phyloP scores from a whole-genome alignment of 768 basidiomycete genomes.

The Auricularia auricula-judae region DNA sequence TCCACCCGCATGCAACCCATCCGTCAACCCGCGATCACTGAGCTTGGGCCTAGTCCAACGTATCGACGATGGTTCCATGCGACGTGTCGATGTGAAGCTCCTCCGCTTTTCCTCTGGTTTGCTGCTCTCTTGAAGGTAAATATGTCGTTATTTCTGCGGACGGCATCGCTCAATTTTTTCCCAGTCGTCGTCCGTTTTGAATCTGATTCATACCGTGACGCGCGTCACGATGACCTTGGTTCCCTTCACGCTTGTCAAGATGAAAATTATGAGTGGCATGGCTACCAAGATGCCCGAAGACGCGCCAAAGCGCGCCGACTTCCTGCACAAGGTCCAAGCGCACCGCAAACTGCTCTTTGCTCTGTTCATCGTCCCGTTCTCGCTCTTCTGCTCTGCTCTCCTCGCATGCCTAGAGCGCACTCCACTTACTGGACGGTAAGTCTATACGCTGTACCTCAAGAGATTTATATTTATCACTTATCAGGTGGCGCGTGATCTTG shows the following conservation, averaged over 20 bases:
- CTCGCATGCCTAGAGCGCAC: slow-evolving; percentile 66
- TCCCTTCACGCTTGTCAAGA: slow-evolving; percentile 51
- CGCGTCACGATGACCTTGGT: slow-evolving; percentile 68
- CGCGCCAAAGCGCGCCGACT: neutral
- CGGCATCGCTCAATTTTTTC: neutral
- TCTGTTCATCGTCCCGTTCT: slow-evolving; percentile 49
- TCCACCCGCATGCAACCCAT: neutral
- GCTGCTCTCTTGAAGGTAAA: slow-evolving; percentile 58
- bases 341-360: slow-evolving; percentile 39
- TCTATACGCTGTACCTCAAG: slow-evolving; percentile 13
- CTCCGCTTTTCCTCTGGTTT: slow-evolving; percentile 41
- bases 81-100: slow-evolving; percentile 21
- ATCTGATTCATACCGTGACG: slow-evolving; percentile 55
- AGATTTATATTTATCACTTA: neutral
- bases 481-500: slow-evolving; percentile 76
- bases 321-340: neutral
- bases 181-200: slow-evolving; percentile 65
- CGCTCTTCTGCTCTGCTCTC: slow-evolving; percentile 57
- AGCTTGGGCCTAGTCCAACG: neutral
- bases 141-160: neutral
- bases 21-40: neutral
- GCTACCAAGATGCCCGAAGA: slow-evolving; percentile 3
- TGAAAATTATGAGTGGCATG: slow-evolving; percentile 36
- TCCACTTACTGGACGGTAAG: slow-evolving; percentile 73
- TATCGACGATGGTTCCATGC: slow-evolving; percentile 26